A percentile compares a stretch with the other conserved stretches of the same genome.
Evolutionary conservation across 257 asterid genomes (phyloP).

Genomic region (Nicotiana otophora): DNA sequence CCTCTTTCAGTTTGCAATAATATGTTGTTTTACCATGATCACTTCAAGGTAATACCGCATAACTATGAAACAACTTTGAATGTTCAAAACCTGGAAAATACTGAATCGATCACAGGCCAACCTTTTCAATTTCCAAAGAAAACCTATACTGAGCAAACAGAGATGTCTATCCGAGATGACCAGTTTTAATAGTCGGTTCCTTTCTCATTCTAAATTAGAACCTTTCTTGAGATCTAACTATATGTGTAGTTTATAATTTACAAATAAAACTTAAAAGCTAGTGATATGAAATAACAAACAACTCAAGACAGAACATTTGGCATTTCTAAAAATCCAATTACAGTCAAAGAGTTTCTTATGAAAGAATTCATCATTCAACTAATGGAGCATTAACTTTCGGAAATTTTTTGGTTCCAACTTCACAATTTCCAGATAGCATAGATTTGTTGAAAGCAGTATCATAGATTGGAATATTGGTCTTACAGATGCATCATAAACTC

Average conservation of each 20-base stretch:
- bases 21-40: neutral
- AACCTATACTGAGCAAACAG: neutral
- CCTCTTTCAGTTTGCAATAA: neutral
- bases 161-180: neutral
- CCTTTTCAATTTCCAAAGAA: neutral
- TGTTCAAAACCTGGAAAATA: neutral
- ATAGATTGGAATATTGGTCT: conserved; percentile 2
- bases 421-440: neutral
- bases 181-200: neutral
- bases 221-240: neutral
- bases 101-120: neutral
- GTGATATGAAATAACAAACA: neutral
- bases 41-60: neutral
- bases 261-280: neutral
- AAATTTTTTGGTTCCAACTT: neutral
- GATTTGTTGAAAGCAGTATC: neutral
- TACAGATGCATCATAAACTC: conserved; percentile 1
- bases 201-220: neutral
- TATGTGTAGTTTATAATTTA: neutral
- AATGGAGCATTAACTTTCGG: neutral
- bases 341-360: neutral
- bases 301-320: neutral
- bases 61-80: neutral
- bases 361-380: neutral
- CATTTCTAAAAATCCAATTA: neutral